Evolutionary conservation across 1,139 yeast species (phyloP).

Genomic region (Debaryomyces subglobosus): DNA sequence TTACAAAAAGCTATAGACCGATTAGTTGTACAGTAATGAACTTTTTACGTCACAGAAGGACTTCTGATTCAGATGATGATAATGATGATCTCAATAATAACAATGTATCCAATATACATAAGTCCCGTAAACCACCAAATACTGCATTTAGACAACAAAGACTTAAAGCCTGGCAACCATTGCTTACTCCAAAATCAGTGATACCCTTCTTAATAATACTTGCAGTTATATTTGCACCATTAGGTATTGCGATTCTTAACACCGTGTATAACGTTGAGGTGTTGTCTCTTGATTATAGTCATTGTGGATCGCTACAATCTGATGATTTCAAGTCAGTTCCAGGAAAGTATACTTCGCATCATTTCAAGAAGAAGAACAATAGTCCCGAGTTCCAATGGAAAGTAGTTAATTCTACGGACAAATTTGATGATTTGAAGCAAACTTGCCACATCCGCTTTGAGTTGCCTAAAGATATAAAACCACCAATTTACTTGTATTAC

Average conservation of each 20-base stretch:
- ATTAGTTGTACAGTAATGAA: conserved; percentile 28
- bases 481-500: conserved; percentile 68
- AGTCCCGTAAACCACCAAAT: conserved; percentile 70
- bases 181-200: conserved; percentile 75
- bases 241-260: conserved; percentile 68
- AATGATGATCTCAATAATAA: conserved; percentile 29
- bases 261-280: conserved; percentile 64
- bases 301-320: conserved; percentile 50
- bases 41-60: conserved; percentile 42
- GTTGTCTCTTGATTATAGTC: conserved; percentile 59
- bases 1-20: background rate
- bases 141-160: conserved; percentile 80
- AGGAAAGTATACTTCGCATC: conserved; percentile 50
- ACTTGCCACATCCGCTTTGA: conserved; percentile 61
- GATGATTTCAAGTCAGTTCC: conserved; percentile 50
- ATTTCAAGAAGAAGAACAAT: conserved; percentile 51
- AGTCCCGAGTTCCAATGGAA: conserved; percentile 59
- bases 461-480: conserved; percentile 58
- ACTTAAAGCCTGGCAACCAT: conserved; percentile 83
- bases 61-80: conserved; percentile 29
- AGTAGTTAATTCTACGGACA: conserved; percentile 35
- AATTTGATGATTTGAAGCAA: conserved; percentile 37
- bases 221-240: conserved; percentile 71
- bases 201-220: conserved; percentile 64
- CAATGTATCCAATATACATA: conserved; percentile 35